Conservation (phyloP, 2,329 filamentous ascomycete genomes). For the Hymenoscyphus scutula region DNA sequence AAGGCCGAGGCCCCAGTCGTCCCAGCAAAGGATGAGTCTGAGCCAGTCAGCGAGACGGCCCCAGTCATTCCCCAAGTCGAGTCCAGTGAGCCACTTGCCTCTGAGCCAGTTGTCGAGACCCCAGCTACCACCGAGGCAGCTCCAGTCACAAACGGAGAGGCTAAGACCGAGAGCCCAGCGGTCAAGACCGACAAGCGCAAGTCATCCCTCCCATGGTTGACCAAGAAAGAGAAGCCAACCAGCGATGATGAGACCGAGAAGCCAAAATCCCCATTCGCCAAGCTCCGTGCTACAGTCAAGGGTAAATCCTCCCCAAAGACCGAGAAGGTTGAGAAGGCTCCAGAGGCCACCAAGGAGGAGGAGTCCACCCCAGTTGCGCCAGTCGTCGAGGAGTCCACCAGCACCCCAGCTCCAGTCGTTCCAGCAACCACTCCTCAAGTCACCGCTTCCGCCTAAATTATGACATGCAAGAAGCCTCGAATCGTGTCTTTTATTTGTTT, state of each 20-base stretch:
- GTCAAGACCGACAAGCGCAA: constrained; percentile 55
- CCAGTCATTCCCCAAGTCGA: constrained; percentile 38
- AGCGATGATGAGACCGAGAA: constrained; percentile 41
- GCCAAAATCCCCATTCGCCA: constrained; percentile 37
- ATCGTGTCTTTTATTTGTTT: constrained; percentile 15
- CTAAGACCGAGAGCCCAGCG: constrained; percentile 39
- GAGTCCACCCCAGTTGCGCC: constrained; percentile 29
- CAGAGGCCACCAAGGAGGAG: constrained; percentile 44
- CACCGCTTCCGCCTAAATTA: constrained; percentile 16
- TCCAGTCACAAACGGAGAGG: constrained; percentile 41
- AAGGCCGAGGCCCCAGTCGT: constrained; percentile 32
- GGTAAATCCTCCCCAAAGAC: constrained; percentile 40
- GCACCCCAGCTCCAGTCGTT: constrained; percentile 26
- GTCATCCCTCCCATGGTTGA: constrained; percentile 58
- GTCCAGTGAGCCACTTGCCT: constrained; percentile 31
- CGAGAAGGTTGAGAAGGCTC: constrained; percentile 40
- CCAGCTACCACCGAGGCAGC: constrained; percentile 27
- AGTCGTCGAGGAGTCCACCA: constrained; percentile 30
- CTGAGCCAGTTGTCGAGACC: constrained; percentile 11
- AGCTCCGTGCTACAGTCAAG: constrained; percentile 38
- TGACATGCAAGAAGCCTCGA: constrained; percentile 6
- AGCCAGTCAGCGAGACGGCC: constrained; percentile 35
- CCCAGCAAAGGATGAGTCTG: constrained; percentile 33
- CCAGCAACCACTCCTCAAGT: constrained; percentile 32
- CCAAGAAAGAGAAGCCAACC: constrained; percentile 56